phyloP scores from a whole-genome alignment of 108 stramenopile species.

The Skeletonema menzelii region DNA sequence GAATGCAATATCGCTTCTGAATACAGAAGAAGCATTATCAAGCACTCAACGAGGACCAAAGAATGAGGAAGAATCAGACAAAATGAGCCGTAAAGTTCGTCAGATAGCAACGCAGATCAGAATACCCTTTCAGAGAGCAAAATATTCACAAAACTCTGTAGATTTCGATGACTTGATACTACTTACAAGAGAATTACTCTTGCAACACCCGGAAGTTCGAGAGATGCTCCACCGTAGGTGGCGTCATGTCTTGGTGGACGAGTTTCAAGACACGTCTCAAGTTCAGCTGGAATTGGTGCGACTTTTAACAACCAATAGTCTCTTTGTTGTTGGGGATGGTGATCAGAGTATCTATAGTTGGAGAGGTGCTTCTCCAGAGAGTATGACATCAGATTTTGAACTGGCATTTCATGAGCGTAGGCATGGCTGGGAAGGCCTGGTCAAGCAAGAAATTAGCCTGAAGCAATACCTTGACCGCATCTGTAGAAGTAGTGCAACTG shows the following conservation, averaged over 20 bases:
- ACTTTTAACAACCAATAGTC: constrained; percentile 62
- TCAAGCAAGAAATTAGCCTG: constrained; percentile 14
- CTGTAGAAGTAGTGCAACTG: not conserved
- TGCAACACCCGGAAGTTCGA: constrained; percentile 45
- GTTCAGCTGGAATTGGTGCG: constrained; percentile 77
- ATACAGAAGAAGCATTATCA: constrained; percentile 32
- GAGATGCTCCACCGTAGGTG: constrained; percentile 61
- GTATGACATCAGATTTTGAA: constrained; percentile 60
- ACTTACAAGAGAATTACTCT: constrained; percentile 71
- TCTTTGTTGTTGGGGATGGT: constrained; percentile 85
- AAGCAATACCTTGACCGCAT: constrained; percentile 23
- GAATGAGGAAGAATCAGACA: constrained; percentile 1
- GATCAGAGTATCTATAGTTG: constrained; percentile 86
- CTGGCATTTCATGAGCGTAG: constrained; percentile 47
- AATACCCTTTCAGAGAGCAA: constrained; percentile 60
- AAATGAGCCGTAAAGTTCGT: constrained; percentile 32
- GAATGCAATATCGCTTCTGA: constrained; percentile 55
- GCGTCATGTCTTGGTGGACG: constrained; percentile 83
- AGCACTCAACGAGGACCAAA: constrained; percentile 24
- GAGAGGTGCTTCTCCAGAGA: constrained; percentile 80
- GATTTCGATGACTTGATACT: constrained; percentile 94
- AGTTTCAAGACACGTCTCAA: constrained; percentile 84
- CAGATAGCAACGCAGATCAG: constrained; percentile 60
- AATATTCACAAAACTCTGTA: constrained; percentile 71
- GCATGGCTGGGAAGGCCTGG: constrained; percentile 34